Evolutionary conservation across 73 alveolate species (phyloP).

Genomic region (Breviolum minutum): DNA sequence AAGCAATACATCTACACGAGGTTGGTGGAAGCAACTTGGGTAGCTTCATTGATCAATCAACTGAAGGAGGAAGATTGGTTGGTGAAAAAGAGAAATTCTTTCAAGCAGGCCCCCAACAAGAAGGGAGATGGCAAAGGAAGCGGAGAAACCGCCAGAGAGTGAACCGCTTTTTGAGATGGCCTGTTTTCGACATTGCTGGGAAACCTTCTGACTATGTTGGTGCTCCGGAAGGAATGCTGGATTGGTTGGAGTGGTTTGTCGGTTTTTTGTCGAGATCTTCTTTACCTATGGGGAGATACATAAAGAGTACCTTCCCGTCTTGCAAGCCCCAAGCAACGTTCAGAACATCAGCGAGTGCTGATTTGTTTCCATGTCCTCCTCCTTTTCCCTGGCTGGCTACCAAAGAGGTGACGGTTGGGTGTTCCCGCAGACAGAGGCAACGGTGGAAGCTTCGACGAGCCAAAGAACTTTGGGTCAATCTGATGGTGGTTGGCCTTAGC

Average conservation of each 20-base stretch:
- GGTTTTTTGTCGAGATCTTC: neutral
- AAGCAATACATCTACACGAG: slow-evolving; percentile 16
- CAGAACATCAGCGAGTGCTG: neutral
- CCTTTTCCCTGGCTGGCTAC: slow-evolving; percentile 7
- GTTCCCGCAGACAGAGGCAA: neutral
- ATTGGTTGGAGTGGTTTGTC: neutral
- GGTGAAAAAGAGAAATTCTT: neutral
- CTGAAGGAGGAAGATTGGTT: slow-evolving; percentile 61
- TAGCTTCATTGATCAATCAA: slow-evolving; percentile 43
- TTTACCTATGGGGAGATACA: neutral
- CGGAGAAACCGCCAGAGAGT: too few relatives aligned
- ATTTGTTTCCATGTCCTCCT: slow-evolving; percentile 43
- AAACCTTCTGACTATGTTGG: neutral
- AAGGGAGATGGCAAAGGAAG: neutral
- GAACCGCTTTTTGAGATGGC: too few relatives aligned
- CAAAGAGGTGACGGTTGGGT: neutral
- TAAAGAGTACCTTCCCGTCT: neutral
- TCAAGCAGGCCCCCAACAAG: neutral
- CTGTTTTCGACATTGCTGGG: neutral
- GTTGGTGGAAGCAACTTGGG: neutral
- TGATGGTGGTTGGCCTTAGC: neutral
- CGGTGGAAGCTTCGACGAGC: slow-evolving; percentile 9
- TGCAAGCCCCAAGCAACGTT: too few relatives aligned
- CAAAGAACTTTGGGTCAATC: slow-evolving; percentile 14
- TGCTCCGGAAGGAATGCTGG: too few relatives aligned